Evolutionary conservation across 2,329 filamentous ascomycete species (phyloP).

Genomic region (Ceratocystis huliohia): DNA sequence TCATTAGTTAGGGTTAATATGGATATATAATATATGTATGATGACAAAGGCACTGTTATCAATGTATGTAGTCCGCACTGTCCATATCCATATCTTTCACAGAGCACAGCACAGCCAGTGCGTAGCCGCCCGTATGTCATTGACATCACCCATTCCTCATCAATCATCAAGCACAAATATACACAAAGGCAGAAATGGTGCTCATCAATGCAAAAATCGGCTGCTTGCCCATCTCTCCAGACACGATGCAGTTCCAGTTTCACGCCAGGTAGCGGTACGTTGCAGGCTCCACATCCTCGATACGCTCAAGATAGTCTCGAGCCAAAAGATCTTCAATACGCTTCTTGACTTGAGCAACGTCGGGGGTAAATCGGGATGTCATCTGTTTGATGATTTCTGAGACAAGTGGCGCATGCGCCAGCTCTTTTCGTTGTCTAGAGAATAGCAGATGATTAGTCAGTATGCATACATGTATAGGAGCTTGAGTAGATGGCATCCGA

Average conservation of each 20-base stretch:
- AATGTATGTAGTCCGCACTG: background rate
- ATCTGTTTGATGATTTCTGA: constrained; percentile 61
- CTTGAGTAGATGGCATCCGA: background rate
- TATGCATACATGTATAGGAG: background rate
- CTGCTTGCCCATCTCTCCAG: background rate
- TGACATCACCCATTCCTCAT: background rate
- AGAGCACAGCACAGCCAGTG: background rate
- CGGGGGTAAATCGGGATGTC: constrained; percentile 57
- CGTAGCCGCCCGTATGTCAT: background rate
- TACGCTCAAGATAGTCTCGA: constrained; percentile 64
- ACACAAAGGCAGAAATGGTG: background rate
- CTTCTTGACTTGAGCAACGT: constrained; percentile 65
- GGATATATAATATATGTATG: no score
- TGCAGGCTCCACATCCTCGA: constrained; percentile 52
- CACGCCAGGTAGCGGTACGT: constrained; percentile 62
- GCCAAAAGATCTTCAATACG: constrained; percentile 67
- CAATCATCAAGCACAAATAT: background rate
- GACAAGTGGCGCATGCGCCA: constrained; percentile 55
- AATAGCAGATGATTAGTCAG: constrained; percentile 25
- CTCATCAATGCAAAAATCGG: no score
- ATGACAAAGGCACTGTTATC: background rate
- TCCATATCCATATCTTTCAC: background rate
- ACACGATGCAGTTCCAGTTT: constrained; percentile 16
- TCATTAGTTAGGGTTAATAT: background rate
- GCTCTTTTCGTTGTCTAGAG: constrained; percentile 57